Percentiles rank a stretch among this genome's conserved stretches.
Conservation (phyloP, 371 early-diverging fungal species). For the Nosema muscidifuracis region DNA sequence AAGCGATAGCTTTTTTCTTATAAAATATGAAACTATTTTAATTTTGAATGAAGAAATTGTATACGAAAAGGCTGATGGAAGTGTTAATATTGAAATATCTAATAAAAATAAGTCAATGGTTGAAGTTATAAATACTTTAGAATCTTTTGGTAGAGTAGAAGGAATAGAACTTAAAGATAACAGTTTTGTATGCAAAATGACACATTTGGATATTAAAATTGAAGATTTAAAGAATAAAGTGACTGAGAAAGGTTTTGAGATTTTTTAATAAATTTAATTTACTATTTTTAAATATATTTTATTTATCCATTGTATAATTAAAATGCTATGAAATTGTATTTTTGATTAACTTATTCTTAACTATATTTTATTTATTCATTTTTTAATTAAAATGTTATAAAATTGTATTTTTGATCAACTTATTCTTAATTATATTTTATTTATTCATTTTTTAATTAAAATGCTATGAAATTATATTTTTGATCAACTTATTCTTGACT, state of each 20-base stretch:
- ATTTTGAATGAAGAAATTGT: constrained; percentile 46
- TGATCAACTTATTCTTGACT: too few species aligned
- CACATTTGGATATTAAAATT: not conserved
- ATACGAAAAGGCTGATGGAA: constrained; percentile 11
- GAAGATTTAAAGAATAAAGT: constrained; percentile 1
- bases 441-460: too few species aligned
- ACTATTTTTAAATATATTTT: too few species aligned
- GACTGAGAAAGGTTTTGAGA: not conserved
- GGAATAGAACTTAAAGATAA: not conserved
- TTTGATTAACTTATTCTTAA: too few species aligned
- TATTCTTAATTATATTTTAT: too few species aligned
- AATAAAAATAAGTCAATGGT: not conserved
- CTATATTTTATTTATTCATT: too few species aligned
- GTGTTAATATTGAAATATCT: not conserved
- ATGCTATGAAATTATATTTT: too few species aligned
- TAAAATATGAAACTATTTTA: constrained; percentile 29
- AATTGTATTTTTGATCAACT: too few species aligned
- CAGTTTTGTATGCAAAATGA: not conserved
- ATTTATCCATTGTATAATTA: too few species aligned
- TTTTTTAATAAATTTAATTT: not conserved
- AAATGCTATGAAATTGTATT: too few species aligned
- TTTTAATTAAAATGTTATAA: too few species aligned
- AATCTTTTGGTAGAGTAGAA: not conserved
- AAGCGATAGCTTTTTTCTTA: not conserved
- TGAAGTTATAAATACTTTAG: not conserved